Evolutionary conservation across 202 grass and related monocot genomes (phyloP), one percentile per base, ranked within the genome.

Genomic region (Alloteropsis angusta): DNA sequence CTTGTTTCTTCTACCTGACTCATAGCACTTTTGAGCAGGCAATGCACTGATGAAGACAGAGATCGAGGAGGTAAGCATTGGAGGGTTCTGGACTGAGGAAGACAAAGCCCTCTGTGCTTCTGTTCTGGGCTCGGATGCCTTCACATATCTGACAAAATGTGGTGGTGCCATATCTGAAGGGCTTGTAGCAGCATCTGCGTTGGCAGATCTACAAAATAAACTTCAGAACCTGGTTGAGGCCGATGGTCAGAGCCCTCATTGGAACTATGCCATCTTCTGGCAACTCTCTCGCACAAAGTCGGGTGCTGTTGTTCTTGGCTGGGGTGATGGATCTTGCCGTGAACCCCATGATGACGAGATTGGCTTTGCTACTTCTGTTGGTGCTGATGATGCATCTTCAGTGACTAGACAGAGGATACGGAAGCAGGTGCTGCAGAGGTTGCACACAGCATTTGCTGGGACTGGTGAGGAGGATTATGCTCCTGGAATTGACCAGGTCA

Each of bases 261-360:
- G 96, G 96, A 95, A 92, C 81, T 98, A 94, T 68, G 96, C 89
- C 67, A 98, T 98, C 45, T 95, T 95, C 83, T 98, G 96, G 96
- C 96, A 98, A 80, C 77, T 95, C 16, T 93, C 92, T 0, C 92
- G 81, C 28, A 85, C 96, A 36, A 95, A 93, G 68, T 87, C 85
- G 9, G 92, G 89, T 60, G 92, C 90, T 56, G 73, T 98, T 13
- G 90, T 98, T 66, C 96, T 98, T 75, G 96, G 85, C 18, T 98
- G 95, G 96, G 92, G 96, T 17, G 96, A 98, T 43, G 96, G 96
- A 21, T 95, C 85, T 26, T 98, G 96, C 87, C 90, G 87, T 37
- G 92, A 95, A 11, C 82, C 88, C 62, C 28, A 46, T 25, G 85
- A 81, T 5, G 92, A 68, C 16, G 92, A 98, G 81, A 59, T 65